Evolutionary conservation across 192 early-diverging fungal species (phyloP).

Genomic region (Backusella macrospora): DNA sequence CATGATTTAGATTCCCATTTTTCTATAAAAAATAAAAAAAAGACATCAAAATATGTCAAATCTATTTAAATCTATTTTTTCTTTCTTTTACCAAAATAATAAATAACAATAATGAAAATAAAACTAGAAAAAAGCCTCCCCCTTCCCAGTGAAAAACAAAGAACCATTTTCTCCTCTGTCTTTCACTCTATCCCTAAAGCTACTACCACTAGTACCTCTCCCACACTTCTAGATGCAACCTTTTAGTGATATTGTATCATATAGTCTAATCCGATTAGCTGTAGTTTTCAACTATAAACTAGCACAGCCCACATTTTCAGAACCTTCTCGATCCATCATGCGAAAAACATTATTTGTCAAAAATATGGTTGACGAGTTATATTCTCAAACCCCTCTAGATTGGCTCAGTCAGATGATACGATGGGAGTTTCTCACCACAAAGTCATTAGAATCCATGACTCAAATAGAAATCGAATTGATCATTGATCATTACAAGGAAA

Average conservation of each 20-base stretch:
- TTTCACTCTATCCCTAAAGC: background rate
- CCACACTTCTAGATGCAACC: background rate
- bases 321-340: background rate
- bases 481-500: conserved; percentile 2
- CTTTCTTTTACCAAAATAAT: background rate
- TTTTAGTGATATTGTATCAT: background rate
- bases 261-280: background rate
- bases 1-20: too few species aligned
- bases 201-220: background rate
- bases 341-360: background rate
- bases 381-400: background rate
- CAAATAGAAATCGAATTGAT: background rate
- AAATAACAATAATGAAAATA: background rate
- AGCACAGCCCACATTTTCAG: background rate
- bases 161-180: background rate
- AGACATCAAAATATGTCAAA: background rate
- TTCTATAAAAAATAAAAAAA: background rate
- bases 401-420: conserved; percentile 2
- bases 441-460: background rate
- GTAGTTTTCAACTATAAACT: background rate
- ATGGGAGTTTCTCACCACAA: background rate
- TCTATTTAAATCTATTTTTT: background rate
- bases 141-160: background rate
- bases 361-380: background rate
- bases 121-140: background rate